Percentiles rank a stretch among this genome's conserved stretches.
These are phyloP conservation scores for Stephania yunnanensis DNA, from an alignment of 164 flowering plant species.

Conservation along the genomic window DNA sequence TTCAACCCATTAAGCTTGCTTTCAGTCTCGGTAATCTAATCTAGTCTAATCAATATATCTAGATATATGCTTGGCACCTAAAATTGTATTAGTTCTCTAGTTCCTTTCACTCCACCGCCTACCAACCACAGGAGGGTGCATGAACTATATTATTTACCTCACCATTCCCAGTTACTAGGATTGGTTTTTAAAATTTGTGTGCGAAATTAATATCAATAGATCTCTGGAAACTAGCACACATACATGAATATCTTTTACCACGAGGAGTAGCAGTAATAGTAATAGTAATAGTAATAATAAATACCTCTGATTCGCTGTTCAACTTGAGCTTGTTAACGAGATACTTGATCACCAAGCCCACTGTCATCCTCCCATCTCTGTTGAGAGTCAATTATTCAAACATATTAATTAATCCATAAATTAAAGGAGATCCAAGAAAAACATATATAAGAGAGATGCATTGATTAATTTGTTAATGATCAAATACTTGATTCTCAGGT, in stretches of 20 bases:
- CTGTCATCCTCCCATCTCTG: slow-evolving; percentile 91
- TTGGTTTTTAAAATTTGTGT: too few species aligned
- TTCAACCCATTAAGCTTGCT: background rate
- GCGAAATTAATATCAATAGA: too few species aligned
- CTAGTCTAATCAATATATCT: background rate
- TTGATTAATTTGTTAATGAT: too few species aligned
- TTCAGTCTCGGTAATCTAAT: background rate
- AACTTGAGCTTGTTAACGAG: slow-evolving; percentile 78
- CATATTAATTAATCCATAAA: background rate
- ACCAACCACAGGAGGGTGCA: slow-evolving; percentile 10
- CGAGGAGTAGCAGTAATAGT: too few species aligned
- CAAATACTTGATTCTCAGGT: slow-evolving; percentile 78
- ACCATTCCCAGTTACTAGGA: too few species aligned
- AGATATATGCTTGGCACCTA: slow-evolving; percentile 49
- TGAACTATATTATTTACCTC: background rate
- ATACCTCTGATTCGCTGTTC: slow-evolving; percentile 93
- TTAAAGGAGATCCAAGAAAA: background rate
- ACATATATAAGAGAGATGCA: background rate
- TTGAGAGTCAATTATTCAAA: slow-evolving; percentile 6
- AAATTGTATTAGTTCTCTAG: slow-evolving; percentile 35
- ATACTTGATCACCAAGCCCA: slow-evolving; percentile 74
- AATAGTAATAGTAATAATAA: slow-evolving; percentile 4
- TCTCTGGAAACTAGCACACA: too few species aligned
- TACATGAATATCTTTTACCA: too few species aligned
- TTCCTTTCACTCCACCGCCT: slow-evolving; percentile 37